Conservation (phyloP, 2,329 filamentous ascomycete genomes). For the Alternaria sp. region DNA sequence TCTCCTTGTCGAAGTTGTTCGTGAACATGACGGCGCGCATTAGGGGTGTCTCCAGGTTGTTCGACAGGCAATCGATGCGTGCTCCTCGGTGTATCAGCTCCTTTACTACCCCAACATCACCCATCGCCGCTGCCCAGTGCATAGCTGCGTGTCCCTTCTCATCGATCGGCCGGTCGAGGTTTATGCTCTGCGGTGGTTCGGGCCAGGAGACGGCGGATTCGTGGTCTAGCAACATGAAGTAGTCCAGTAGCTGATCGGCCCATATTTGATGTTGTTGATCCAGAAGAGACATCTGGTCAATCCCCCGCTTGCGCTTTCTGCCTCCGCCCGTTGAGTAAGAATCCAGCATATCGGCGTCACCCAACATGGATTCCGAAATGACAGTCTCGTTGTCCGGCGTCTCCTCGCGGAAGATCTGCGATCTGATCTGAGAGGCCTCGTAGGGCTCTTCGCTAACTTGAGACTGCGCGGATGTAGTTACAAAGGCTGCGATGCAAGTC, state of each 20-base stretch:
- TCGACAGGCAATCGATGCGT: slow-evolving; percentile 71
- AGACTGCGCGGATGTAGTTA: slow-evolving; percentile 41
- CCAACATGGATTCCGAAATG: slow-evolving; percentile 83
- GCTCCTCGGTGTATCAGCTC: slow-evolving; percentile 85
- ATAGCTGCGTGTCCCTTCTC: slow-evolving; percentile 90
- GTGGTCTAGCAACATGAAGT: slow-evolving; percentile 88
- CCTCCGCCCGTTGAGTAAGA: slow-evolving; percentile 60
- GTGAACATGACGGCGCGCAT: slow-evolving; percentile 96
- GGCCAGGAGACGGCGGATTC: slow-evolving; percentile 75
- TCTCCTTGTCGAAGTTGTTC: slow-evolving; percentile 93
- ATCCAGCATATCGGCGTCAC: slow-evolving; percentile 80
- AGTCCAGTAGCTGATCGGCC: slow-evolving; percentile 91
- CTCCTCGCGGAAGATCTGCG: slow-evolving; percentile 73
- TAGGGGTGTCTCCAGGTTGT: slow-evolving; percentile 79
- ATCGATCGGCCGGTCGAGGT: slow-evolving; percentile 92
- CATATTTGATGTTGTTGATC: slow-evolving; percentile 91
- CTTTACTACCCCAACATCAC: slow-evolving; percentile 89
- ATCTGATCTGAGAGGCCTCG: slow-evolving; percentile 68
- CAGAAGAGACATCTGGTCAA: slow-evolving; percentile 69
- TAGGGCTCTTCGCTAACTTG: slow-evolving; percentile 66
- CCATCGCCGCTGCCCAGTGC: slow-evolving; percentile 98
- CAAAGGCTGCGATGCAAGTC: slow-evolving; percentile 27
- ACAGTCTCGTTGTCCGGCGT: slow-evolving; percentile 85
- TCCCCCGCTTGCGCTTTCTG: slow-evolving; percentile 80
- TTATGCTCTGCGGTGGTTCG: slow-evolving; percentile 83